Percentiles rank a stretch among this genome's conserved stretches.
Conservation (phyloP, 2,329 filamentous ascomycete species). For the Curvularia spicifera region DNA sequence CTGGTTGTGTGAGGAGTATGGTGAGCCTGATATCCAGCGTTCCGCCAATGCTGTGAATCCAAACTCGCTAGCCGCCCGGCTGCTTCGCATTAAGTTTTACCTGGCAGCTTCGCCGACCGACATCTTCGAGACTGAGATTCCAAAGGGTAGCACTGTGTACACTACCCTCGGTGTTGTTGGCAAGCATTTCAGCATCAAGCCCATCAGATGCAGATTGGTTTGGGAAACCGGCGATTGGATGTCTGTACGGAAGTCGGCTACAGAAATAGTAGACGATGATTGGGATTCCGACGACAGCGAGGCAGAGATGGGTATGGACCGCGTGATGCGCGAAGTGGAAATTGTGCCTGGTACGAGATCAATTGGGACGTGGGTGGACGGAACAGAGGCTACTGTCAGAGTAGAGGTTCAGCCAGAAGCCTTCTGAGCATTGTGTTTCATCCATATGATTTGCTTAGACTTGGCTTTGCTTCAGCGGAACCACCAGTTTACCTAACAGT, state of each 20-base stretch:
- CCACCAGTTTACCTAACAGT: conserved; percentile 75
- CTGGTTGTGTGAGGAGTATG: conserved; percentile 77
- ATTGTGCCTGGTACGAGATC: conserved; percentile 79
- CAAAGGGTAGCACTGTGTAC: conserved; percentile 80
- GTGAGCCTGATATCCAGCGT: conserved; percentile 69
- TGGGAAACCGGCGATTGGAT: conserved; percentile 96
- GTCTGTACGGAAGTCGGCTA: conserved; percentile 68
- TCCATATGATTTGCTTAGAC: no score
- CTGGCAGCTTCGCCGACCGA: conserved; percentile 20
- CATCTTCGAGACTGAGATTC: conserved; percentile 60
- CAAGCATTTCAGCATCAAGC: conserved; percentile 69
- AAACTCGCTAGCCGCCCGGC: conserved; percentile 78
- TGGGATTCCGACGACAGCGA: conserved; percentile 53
- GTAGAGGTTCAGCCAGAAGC: conserved; percentile 61
- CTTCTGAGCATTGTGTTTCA: background rate
- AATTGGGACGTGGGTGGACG: conserved; percentile 83
- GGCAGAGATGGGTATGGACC: conserved; percentile 67
- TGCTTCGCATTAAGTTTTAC: conserved; percentile 68
- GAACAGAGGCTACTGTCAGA: conserved; percentile 71
- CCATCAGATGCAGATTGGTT: conserved; percentile 70
- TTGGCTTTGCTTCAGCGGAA: conserved; percentile 62
- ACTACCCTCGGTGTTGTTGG: conserved; percentile 79
- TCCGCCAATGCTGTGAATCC: conserved; percentile 64
- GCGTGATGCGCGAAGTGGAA: conserved; percentile 79
- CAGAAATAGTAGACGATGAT: conserved; percentile 61